Evolutionary conservation across 345 rosid species (phyloP), one percentile per base, ranked within the genome.

Genomic region (Toxicodendron radicans): DNA sequence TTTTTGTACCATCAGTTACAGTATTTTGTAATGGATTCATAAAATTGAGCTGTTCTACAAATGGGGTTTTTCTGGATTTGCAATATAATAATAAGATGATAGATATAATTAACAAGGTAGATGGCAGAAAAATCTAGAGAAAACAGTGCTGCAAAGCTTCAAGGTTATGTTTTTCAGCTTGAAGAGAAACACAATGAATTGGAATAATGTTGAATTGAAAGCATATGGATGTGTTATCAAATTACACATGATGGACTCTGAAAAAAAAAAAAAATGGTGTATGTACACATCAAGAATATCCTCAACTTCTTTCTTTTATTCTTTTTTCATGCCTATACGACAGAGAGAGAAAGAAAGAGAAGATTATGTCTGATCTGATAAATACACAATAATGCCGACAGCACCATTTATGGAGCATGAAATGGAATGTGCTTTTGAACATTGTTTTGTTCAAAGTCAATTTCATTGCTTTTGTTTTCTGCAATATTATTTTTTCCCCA

Each of bases 311-410:
- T 38, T 38, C 8, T 8, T 38, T 38, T 3, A 7, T 7, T 23
- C 7, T 27, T 20, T 67, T 38, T 32, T 61, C 70, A 7, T 62
- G 64, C 38, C 51, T 2, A 21, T 8, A 33, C 4, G 45, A 70
- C 18, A 52, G 21, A 16, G 45, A 12, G 71, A 57, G 46, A 64
- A 27, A 24, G 24, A 10, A 24, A 17, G 33, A 0, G 57, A 20
- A 23, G 17, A 23, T 52, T 14, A 4, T 76, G 70, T 72, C 76
- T 46, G 71, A 46, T 13, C 51, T 48, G 33, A 48, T 41, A 24
- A 63, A 69, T 67, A 73, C 70, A 61, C 72, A 61, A 77, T 62
- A 52, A 81, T 79, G 54, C 64, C 80, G 81, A 81, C 85, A 81
- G 33, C 76, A 77, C 73, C 75, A 70, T 48, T 58, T 13, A 48